Evolutionary conservation across 306 rosid species (phyloP), one percentile per base, ranked within the genome.

Genomic region (Ormosia emarginata): DNA sequence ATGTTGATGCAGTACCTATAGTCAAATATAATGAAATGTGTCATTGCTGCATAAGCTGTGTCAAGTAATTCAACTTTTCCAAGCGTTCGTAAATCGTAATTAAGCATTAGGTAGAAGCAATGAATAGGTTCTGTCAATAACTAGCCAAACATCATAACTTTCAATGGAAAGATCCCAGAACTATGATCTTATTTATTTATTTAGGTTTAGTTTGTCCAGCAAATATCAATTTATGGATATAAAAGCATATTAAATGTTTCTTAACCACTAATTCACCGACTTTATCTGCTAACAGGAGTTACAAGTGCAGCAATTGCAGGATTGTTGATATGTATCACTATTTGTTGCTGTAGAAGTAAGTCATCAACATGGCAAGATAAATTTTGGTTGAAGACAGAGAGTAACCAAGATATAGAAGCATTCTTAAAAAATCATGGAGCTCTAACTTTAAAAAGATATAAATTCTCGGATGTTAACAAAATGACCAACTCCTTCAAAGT

Each of bases 401-500:
- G 17, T 43, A 17, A 75, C 30, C 46, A 4, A 29, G 17, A 68
- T n/a, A 47, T 86, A 41, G 92, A 86, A 64, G 71, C 81, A 4
- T 87, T 83, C 72, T 64, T 90, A 24, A 79, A 10, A 67, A 67
- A 29, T 29, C 24, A 50, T 5, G 82, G 36, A 67, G 67, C 12
- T 15, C 3, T 55, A 5, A 5, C 80, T 32, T 39, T 56, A 1
- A 82, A 79, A 56, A 72, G 90, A 82, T 82, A 79, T 13, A 87
- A 12, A 36, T 90, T 57, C 41, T 79, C 77, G 0, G 90, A 79
- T 14, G 56, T 90, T 15, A 80, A 76, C 36, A 86, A 77, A 73
- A 84, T 90, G 81, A 86, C 91, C 65, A 69, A 82, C 5, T 84
- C 82, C 9, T 88, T 88, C 53, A 43, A 77, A 57, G 76, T 61